Evolutionary conservation across 1,284 basidiomycete genomes (phyloP).

Genomic region (Cronartium quercuum): DNA sequence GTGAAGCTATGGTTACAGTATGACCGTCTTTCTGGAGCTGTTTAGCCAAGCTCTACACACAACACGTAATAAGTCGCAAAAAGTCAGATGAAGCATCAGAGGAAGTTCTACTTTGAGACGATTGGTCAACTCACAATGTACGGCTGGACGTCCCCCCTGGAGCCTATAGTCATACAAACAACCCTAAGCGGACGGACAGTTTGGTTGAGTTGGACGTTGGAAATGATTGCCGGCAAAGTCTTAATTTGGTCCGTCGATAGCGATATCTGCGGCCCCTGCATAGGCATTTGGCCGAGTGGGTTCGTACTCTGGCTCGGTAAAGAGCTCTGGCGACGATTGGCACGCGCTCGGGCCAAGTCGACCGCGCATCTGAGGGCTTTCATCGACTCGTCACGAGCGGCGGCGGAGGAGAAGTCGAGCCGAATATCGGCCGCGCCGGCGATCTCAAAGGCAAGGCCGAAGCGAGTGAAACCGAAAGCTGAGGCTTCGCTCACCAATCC

Average conservation of each 20-base stretch:
- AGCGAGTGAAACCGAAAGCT: slow-evolving; percentile 45
- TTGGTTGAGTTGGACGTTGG: not conserved
- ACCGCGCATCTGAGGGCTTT: not conserved
- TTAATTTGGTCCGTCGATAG: not conserved
- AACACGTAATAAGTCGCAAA: slow-evolving; percentile 15
- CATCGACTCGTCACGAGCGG: slow-evolving; percentile 41
- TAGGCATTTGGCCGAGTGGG: slow-evolving; percentile 3
- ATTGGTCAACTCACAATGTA: slow-evolving; percentile 43
- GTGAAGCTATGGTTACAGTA: slow-evolving; percentile 75
- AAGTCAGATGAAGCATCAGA: not conserved
- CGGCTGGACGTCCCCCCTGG: slow-evolving; percentile 77
- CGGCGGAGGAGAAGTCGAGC: slow-evolving; percentile 43
- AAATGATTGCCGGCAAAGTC: not conserved
- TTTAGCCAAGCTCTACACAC: slow-evolving; percentile 60
- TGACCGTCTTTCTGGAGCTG: slow-evolving; percentile 86
- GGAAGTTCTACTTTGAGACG: slow-evolving; percentile 23
- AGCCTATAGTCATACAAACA: slow-evolving; percentile 90
- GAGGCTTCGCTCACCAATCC: slow-evolving; percentile 41
- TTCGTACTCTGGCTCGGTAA: slow-evolving; percentile 2
- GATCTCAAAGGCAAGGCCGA: slow-evolving; percentile 45
- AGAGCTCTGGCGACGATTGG: slow-evolving; percentile 6
- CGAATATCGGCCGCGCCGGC: slow-evolving; percentile 43
- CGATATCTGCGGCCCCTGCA: not conserved
- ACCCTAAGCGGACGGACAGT: slow-evolving; percentile 53
- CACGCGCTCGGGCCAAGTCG: slow-evolving; percentile 7